A percentile compares a stretch with the other conserved stretches of the same genome.
Conservation (phyloP, 2,329 filamentous ascomycete species). For the Coleophoma cylindrospora region DNA sequence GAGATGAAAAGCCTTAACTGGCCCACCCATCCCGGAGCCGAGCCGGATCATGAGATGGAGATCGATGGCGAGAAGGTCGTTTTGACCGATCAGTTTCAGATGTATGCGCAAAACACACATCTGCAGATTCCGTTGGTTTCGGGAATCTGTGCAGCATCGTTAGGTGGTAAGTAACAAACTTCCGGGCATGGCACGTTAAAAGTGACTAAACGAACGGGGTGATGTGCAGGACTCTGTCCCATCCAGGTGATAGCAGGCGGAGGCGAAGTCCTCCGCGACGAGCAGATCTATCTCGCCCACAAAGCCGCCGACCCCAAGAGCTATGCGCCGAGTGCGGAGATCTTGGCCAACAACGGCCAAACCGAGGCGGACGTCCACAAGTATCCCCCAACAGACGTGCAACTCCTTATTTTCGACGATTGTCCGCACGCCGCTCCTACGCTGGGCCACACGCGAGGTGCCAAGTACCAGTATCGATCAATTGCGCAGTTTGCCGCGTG, state of each 20-base stretch:
- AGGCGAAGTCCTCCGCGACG: conserved; percentile 83
- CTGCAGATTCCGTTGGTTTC: conserved; percentile 83
- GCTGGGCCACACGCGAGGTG: conserved; percentile 82
- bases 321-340: conserved; percentile 62
- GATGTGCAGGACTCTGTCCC: conserved; percentile 63
- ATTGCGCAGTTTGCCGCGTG: conserved; percentile 89
- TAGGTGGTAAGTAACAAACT: conserved; percentile 43
- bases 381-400: conserved; percentile 79
- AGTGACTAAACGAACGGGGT: no score
- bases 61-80: conserved; percentile 64
- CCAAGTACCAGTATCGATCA: conserved; percentile 88
- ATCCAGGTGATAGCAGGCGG: conserved; percentile 80
- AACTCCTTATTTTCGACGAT: conserved; percentile 91
- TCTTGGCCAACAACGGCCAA: conserved; percentile 54
- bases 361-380: conserved; percentile 45
- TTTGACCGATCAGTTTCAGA: conserved; percentile 85
- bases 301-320: conserved; percentile 77
- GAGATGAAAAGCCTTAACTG: conserved; percentile 47
- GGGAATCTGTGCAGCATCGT: conserved; percentile 74
- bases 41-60: conserved; percentile 53
- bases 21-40: conserved; percentile 28
- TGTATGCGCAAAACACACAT: conserved; percentile 75
- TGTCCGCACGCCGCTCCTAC: conserved; percentile 86
- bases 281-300: conserved; percentile 92
- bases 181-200: no score